phyloP scores from a whole-genome alignment of 805 yeast species.

The Teunomyces gatunensis region DNA sequence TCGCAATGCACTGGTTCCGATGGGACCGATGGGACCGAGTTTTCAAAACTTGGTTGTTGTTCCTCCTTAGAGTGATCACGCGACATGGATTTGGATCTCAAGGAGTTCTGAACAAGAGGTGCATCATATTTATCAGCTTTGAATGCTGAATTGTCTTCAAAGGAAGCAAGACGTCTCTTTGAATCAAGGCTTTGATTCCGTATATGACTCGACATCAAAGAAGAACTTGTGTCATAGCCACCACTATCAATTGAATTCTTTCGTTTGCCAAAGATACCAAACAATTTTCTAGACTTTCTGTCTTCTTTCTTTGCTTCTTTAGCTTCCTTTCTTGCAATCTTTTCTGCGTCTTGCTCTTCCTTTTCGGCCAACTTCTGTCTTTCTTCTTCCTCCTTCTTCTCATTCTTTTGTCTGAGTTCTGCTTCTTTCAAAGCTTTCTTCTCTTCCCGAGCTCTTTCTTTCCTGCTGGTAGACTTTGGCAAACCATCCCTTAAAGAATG shows the following conservation, averaged over 20 bases:
- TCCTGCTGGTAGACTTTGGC: slow-evolving; percentile 15
- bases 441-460: slow-evolving; percentile 25
- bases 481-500: slow-evolving; percentile 27
- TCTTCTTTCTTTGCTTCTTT: slow-evolving; percentile 2
- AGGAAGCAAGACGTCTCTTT: not conserved
- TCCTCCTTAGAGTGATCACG: not conserved
- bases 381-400: slow-evolving; percentile 7
- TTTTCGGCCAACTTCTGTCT: slow-evolving; percentile 12
- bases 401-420: slow-evolving; percentile 12
- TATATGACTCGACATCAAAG: not conserved
- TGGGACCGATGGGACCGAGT: not conserved
- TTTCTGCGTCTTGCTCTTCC: slow-evolving; percentile 9
- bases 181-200: slow-evolving; percentile 4
- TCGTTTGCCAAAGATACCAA: slow-evolving; percentile 7
- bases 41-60: not conserved
- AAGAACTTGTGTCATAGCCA: not conserved
- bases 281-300: not conserved
- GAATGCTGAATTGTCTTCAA: not conserved
- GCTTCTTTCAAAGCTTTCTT: slow-evolving; percentile 13
- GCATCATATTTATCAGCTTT: not conserved
- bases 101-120: not conserved
- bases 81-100: not conserved
- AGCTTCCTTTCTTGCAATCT: slow-evolving; percentile 8
- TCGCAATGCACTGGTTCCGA: not conserved
- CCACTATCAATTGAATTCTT: slow-evolving; percentile 2